Evolutionary conservation across 2,329 filamentous ascomycete genomes (phyloP), one percentile per base, ranked within the genome.

Genomic region (Scedosporium dehoogii): DNA sequence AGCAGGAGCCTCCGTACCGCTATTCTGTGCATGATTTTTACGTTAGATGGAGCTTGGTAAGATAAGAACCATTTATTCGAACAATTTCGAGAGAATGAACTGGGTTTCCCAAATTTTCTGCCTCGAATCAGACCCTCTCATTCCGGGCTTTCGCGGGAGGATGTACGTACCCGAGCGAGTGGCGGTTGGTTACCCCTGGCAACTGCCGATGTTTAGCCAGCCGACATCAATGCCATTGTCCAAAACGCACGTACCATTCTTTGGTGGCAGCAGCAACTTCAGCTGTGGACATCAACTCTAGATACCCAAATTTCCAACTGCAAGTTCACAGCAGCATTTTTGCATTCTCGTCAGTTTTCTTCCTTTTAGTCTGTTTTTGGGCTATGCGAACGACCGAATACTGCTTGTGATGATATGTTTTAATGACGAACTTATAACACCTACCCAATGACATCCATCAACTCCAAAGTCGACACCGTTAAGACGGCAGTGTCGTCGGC

Each of bases 401-500:
- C 12, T 27, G 65, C 64, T 67, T 63, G 69, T 65, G 70, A 70
- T 69, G 71, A 69, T 65, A 76, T 74, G 73, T 65, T 65, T 71
- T 71, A 59, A 59, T 67, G 59, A 58, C 64, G 62, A 65, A 62
- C 63, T 67, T 46, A 59, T 29, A 63, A 21, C n/a, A 56, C 61
- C 62, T 42, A 65, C 56, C 67, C 66, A 70, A 69, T 67, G 66
- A 66, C 65, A 64, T 66, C 67, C 64, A 80, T 81, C 33, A 56
- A 23, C 55, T 48, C 48, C 48, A 63, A 60, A 44, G 59, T 70
- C 68, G 78, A 81, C 65, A 76, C 80, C 64, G 78, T 84, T 69
- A 85, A 84, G 69, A 74, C 75, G 64, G 81, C 82, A 51, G 73
- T 85, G 65, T 74, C 79, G 65, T 82, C 79, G 61, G 76, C 77